These are phyloP conservation scores for Penicillium lagena DNA, from an alignment of 495 filamentous ascomycete genomes.

Conservation along the genomic window DNA sequence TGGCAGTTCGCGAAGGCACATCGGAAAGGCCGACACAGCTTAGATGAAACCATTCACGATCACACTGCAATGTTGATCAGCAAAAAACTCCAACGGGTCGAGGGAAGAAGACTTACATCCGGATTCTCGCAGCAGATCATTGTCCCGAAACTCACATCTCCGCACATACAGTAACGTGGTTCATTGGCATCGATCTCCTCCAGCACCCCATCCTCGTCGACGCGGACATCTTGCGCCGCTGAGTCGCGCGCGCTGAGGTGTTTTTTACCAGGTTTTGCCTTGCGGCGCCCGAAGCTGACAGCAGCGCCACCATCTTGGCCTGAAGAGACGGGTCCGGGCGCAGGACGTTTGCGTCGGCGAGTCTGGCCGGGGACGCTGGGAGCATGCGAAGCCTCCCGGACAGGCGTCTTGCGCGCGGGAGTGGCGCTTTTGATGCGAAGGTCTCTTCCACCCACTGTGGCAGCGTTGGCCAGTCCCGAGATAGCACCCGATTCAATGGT, in stretches of 20 bases:
- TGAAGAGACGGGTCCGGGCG: slow-evolving; percentile 65
- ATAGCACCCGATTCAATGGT: slow-evolving; percentile 22
- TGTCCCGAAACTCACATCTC: slow-evolving; percentile 82
- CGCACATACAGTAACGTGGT: slow-evolving; percentile 84
- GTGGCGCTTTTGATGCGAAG: slow-evolving; percentile 42
- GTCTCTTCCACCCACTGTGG: slow-evolving; percentile 23
- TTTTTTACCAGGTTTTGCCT: slow-evolving; percentile 63
- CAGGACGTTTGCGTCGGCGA: slow-evolving; percentile 61
- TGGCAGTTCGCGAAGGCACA: slow-evolving; percentile 67
- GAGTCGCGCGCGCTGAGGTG: slow-evolving; percentile 34
- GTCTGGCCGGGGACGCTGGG: slow-evolving; percentile 39
- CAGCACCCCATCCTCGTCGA: slow-evolving; percentile 41
- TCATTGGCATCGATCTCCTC: slow-evolving; percentile 85
- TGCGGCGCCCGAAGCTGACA: slow-evolving; percentile 72
- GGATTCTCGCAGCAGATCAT: slow-evolving; percentile 95
- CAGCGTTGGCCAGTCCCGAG: slow-evolving; percentile 3
- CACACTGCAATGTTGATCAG: slow-evolving; percentile 47
- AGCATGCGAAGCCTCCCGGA: slow-evolving; percentile 42
- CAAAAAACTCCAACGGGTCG: neutral
- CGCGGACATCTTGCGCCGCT: slow-evolving; percentile 29
- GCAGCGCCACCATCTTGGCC: slow-evolving; percentile 66
- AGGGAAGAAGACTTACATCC: slow-evolving; percentile 57
- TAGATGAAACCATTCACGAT: slow-evolving; percentile 88
- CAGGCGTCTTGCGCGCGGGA: slow-evolving; percentile 44
- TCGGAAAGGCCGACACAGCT: slow-evolving; percentile 75